Conservation (phyloP, 805 yeast genomes). For the Barnettozyma botsteinii region DNA sequence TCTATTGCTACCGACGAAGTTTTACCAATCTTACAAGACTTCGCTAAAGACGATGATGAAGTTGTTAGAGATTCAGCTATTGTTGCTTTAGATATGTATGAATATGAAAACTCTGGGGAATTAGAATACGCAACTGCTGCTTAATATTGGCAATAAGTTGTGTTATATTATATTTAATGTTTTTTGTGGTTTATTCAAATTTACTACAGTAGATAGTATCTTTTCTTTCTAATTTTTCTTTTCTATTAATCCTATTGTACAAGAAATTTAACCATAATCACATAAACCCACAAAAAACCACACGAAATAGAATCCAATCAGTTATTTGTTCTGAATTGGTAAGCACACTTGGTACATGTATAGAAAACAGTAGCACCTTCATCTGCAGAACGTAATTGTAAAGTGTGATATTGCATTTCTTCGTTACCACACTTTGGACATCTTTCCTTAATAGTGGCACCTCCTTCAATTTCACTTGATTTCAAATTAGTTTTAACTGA, state of each 20-base stretch:
- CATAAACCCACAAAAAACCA: background rate
- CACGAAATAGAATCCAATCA: too few relatives aligned
- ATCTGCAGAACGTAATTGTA: constrained; percentile 96
- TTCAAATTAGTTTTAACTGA: constrained; percentile 82
- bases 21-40: constrained; percentile 75
- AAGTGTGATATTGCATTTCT: constrained; percentile 96
- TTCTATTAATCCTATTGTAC: constrained; percentile 5
- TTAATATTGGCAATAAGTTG: too few relatives aligned
- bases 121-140: constrained; percentile 55
- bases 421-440: constrained; percentile 99
- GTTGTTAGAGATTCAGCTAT: constrained; percentile 96
- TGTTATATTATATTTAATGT: constrained; percentile 2
- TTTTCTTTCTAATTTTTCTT: background rate
- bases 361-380: constrained; percentile 99
- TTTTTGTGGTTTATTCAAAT: background rate
- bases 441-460: constrained; percentile 94
- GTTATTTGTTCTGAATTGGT: constrained; percentile 91
- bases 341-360: constrained; percentile 90
- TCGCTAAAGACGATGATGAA: constrained; percentile 72
- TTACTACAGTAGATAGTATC: background rate
- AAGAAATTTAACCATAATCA: constrained; percentile 1
- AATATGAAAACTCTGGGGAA: constrained; percentile 81
- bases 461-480: constrained; percentile 79
- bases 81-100: constrained; percentile 98
- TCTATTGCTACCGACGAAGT: constrained; percentile 95